Base-by-base conservation (phyloP, 106 monocot species). In the Iris macrosiphon region DNA sequence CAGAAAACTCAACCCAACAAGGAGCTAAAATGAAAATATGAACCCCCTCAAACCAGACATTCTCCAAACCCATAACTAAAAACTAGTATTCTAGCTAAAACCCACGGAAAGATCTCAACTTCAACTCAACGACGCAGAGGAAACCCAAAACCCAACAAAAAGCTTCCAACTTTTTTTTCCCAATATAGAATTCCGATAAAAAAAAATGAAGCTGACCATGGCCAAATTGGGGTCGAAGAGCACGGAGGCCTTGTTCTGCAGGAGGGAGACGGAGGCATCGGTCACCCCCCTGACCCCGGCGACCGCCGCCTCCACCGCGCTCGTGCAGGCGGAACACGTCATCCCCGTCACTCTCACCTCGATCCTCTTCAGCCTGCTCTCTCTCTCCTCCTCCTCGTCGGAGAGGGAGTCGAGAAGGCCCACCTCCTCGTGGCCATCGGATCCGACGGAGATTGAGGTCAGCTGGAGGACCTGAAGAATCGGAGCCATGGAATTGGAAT, bases 281-380 rank as follows among this genome's bases (percentile, higher is more conserved):
- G 19, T 57, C 23, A 67, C 67, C 29, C 67, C 67, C 13, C 38
- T 38, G 39, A 67, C 49, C 3, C 20, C 58, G 17, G 22, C 46
- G 49, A 67, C 67, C 38, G 67, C 67, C 28, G 58, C 41, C 32
- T 67, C 67, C 7, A 67, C 57, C 4, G 67, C 17, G 15, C 34
- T 58, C 13, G 57, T 49, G 56, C 67, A 67, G 39, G 67, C 67
- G 1, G 67, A 67, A 29, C 67, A 67, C 31, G 67, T 67, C 67
- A 67, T 67, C 29, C 67, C 67, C 8, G 67, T 58, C 6, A 67
- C 40, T 20, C 17, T 57, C 15, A 67, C 9, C 67, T 58, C 57
- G 20, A 67, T 49, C 34, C 32, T 58, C 58, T 29, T 49, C 56
- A 67, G 30, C 5, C 49, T 57, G 17, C 26, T 31, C 28, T 38